A percentile compares a stretch with the other conserved stretches of the same genome.
Evolutionary conservation across 192 early-diverging fungal species (phyloP).

Genomic region (Kappamyces sp.): DNA sequence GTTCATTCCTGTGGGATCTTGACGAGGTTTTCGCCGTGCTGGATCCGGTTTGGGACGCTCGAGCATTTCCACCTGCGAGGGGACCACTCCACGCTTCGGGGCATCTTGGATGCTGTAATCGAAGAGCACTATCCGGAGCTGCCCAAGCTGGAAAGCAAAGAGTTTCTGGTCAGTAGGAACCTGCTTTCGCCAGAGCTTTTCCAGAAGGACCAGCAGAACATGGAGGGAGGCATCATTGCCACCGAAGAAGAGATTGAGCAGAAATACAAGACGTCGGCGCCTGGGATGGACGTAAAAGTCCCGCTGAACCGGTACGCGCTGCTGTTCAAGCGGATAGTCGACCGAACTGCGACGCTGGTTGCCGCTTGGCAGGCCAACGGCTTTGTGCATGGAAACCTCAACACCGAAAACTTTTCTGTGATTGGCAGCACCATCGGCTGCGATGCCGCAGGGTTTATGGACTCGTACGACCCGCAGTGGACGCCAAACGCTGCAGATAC

Average conservation of each 20-base stretch:
- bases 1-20: slow-evolving; percentile 7
- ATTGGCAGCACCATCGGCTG: slow-evolving; percentile 5
- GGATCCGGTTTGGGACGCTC: slow-evolving; percentile 27
- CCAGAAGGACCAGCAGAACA: slow-evolving; percentile 15
- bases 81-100: slow-evolving; percentile 1
- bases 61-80: slow-evolving; percentile 21
- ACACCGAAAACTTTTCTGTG: slow-evolving; percentile 17
- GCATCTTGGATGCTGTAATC: slow-evolving; percentile 17
- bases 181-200: slow-evolving; percentile 11
- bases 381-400: slow-evolving; percentile 21
- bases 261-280: background rate
- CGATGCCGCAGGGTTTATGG: slow-evolving; percentile 21
- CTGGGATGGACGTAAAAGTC: slow-evolving; percentile 12
- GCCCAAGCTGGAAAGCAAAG: background rate
- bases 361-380: slow-evolving; percentile 23
- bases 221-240: slow-evolving; percentile 7
- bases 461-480: slow-evolving; percentile 22
- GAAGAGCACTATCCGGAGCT: slow-evolving; percentile 18
- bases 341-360: slow-evolving; percentile 18
- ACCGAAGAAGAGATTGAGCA: slow-evolving; percentile 5
- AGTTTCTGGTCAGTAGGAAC: background rate
- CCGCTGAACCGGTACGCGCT: slow-evolving; percentile 19
- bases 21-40: slow-evolving; percentile 9
- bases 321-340: slow-evolving; percentile 14
- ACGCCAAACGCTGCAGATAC: slow-evolving; percentile 22